Percentiles rank a stretch among this genome's conserved stretches.
These are phyloP conservation scores for Fusarium torreyae DNA, from an alignment of 2,329 filamentous ascomycete genomes.

Conservation along the genomic window DNA sequence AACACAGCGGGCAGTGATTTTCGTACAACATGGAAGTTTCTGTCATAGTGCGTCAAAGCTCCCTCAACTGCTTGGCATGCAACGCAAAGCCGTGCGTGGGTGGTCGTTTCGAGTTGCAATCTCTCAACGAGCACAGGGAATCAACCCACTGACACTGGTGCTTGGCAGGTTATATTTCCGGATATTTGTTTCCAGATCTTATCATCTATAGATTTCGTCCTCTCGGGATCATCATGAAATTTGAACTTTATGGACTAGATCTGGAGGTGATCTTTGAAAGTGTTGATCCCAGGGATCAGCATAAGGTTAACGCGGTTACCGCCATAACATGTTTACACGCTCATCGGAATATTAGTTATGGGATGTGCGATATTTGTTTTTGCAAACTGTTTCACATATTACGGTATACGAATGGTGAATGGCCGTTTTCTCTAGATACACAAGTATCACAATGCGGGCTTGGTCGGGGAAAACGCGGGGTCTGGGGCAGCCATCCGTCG, in stretches of 20 bases:
- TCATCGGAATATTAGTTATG: not conserved
- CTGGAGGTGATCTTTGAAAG: constrained; percentile 1
- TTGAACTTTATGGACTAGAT: not conserved
- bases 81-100: constrained; percentile 5
- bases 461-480: constrained; percentile 33
- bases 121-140: not conserved
- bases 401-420: not conserved
- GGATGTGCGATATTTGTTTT: not conserved
- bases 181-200: constrained; percentile 7
- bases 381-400: not conserved
- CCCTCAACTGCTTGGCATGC: constrained; percentile 16
- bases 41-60: constrained; percentile 11
- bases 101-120: not conserved
- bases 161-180: constrained; percentile 16
- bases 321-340: not conserved
- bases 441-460: not conserved
- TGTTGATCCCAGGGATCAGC: not conserved
- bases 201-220: not conserved
- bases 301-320: constrained; percentile 10
- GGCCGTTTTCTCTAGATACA: not conserved
- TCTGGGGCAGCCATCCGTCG: constrained; percentile 25
- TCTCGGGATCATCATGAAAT: not conserved
- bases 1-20: not conserved
- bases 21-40: not conserved
- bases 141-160: not conserved